These are phyloP conservation scores for Hymenoscyphus fraxineus DNA, from an alignment of 2,329 filamentous ascomycete genomes.

Conservation along the genomic window DNA sequence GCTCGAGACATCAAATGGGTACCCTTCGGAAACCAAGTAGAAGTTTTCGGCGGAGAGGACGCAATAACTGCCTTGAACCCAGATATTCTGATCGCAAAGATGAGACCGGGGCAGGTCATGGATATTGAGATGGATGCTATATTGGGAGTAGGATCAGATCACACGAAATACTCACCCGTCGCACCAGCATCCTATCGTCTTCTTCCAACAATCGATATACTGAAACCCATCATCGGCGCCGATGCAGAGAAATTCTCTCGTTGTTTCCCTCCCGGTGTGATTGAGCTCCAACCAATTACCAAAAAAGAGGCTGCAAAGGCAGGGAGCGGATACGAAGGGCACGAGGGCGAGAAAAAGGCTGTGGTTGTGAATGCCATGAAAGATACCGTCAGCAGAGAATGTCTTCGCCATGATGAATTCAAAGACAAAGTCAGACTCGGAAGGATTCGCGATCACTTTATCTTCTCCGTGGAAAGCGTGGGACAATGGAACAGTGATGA, in stretches of 20 bases:
- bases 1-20: slow-evolving; percentile 73
- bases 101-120: slow-evolving; percentile 86
- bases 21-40: slow-evolving; percentile 67
- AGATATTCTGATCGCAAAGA: slow-evolving; percentile 89
- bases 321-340: slow-evolving; percentile 66
- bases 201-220: slow-evolving; percentile 82
- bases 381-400: slow-evolving; percentile 93
- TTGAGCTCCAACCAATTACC: slow-evolving; percentile 71
- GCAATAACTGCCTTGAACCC: slow-evolving; percentile 78
- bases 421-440: slow-evolving; percentile 93
- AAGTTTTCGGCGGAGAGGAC: slow-evolving; percentile 64
- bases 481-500: slow-evolving; percentile 94
- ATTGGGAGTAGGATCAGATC: slow-evolving; percentile 90
- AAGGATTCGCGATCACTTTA: slow-evolving; percentile 89
- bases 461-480: slow-evolving; percentile 91
- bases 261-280: slow-evolving; percentile 88
- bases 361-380: slow-evolving; percentile 85
- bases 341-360: slow-evolving; percentile 78
- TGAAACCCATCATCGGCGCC: slow-evolving; percentile 74
- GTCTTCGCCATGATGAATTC: slow-evolving; percentile 86
- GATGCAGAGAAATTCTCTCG: slow-evolving; percentile 86
- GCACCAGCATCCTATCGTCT: slow-evolving; percentile 92
- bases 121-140: slow-evolving; percentile 87
- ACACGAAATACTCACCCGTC: slow-evolving; percentile 95
- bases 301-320: slow-evolving; percentile 56